phyloP scores from a whole-genome alignment of 805 yeast genomes.

The Hanseniaspora guilliermondii region DNA sequence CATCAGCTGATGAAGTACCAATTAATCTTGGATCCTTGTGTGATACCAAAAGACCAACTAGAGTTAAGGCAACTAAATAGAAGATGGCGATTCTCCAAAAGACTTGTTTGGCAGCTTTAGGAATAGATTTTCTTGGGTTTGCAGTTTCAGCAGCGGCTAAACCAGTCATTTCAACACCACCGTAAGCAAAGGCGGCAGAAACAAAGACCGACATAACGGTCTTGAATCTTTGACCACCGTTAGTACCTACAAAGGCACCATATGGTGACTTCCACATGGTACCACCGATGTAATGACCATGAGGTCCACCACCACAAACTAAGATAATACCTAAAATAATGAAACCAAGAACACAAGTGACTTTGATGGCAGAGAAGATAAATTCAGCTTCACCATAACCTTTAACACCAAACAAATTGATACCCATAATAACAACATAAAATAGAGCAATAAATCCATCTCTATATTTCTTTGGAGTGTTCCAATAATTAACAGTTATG shows the following conservation, averaged over 20 bases:
- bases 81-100: conserved; percentile 44
- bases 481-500: conserved; percentile 42
- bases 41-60: conserved; percentile 39
- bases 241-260: conserved; percentile 44
- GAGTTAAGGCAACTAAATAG: conserved; percentile 33
- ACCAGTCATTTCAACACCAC: conserved; percentile 43
- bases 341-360: conserved; percentile 40
- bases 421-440: conserved; percentile 34
- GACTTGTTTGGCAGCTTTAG: conserved; percentile 43
- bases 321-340: conserved; percentile 41
- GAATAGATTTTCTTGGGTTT: conserved; percentile 37
- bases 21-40: conserved; percentile 33
- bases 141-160: conserved; percentile 39
- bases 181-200: conserved; percentile 43
- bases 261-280: conserved; percentile 38
- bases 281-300: conserved; percentile 38
- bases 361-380: conserved; percentile 36
- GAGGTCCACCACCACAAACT: conserved; percentile 39
- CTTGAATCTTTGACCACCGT: conserved; percentile 31
- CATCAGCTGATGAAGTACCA: conserved; percentile 41
- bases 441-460: conserved; percentile 40
- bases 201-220: conserved; percentile 44
- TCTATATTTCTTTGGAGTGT: conserved; percentile 34
- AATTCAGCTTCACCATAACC: conserved; percentile 47
- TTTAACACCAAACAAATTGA: conserved; percentile 43